Percentiles rank a stretch among this genome's conserved stretches.
Evolutionary conservation across 306 rosid species (phyloP).

Genomic region (Lathyrus sativus): DNA sequence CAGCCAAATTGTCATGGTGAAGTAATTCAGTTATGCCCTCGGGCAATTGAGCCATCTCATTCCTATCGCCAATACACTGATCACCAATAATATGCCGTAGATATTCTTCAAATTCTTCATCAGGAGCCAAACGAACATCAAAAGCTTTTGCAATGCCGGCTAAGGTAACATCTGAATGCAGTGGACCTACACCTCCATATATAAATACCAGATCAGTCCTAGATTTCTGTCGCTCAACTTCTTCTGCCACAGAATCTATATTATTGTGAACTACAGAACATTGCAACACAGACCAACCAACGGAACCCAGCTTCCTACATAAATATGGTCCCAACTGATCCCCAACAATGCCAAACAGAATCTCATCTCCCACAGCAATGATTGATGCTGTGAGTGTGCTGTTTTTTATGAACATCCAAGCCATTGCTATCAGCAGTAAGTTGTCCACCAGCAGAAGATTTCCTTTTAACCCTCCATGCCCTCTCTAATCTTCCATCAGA

Average conservation of each 20-base stretch:
- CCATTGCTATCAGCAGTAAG: conserved; percentile 63
- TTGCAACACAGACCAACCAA: conserved; percentile 83
- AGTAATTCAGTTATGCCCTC: conserved; percentile 92
- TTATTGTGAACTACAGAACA: conserved; percentile 72
- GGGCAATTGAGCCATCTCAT: conserved; percentile 96
- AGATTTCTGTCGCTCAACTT: conserved; percentile 72
- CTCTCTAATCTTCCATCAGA: conserved; percentile 93
- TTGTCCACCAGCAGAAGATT: conserved; percentile 51
- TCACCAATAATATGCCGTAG: conserved; percentile 79
- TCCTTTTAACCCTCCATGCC: conserved; percentile 84
- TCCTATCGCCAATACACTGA: conserved; percentile 75
- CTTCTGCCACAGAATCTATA: conserved; percentile 90
- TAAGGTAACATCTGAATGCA: conserved; percentile 86
- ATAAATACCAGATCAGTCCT: conserved; percentile 79
- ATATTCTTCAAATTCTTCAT: conserved; percentile 95
- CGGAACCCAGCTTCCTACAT: conserved; percentile 69
- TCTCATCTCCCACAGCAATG: conserved; percentile 91
- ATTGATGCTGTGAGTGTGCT: conserved; percentile 72
- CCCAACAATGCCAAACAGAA: conserved; percentile 92
- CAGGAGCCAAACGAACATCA: conserved; percentile 98
- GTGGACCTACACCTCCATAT: conserved; percentile 94
- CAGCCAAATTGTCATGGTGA: conserved; percentile 76
- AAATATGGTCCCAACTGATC: conserved; percentile 79
- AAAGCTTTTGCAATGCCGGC: conserved; percentile 93
- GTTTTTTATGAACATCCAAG: conserved; percentile 53